These are phyloP conservation scores for Guillardia theta DNA, from an alignment of 78 protist genomes.

Conservation along the genomic window DNA sequence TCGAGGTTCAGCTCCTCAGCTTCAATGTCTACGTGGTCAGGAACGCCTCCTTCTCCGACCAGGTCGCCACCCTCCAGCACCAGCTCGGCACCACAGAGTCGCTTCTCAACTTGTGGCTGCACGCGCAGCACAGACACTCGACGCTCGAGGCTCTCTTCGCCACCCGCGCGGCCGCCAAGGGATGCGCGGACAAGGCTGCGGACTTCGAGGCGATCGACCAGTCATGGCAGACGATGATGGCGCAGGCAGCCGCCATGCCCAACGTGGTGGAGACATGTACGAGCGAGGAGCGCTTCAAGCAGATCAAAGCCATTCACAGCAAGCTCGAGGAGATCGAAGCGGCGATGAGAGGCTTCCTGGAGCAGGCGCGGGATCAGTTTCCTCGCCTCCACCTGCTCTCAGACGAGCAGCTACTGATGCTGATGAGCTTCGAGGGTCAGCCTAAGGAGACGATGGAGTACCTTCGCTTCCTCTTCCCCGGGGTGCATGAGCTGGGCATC, in stretches of 20 bases:
- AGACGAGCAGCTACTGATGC: neutral
- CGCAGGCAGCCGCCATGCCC: neutral
- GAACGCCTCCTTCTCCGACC: neutral
- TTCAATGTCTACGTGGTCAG: neutral
- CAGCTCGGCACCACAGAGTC: constrained; percentile 6
- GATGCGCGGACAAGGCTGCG: neutral
- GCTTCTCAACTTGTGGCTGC: neutral
- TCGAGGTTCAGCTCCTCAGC: constrained; percentile 1
- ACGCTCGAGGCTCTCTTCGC: neutral
- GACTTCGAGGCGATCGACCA: neutral
- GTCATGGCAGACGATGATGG: neutral
- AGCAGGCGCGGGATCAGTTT: neutral
- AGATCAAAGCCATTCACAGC: neutral
- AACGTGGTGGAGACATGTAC: neutral
- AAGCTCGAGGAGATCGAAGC: neutral
- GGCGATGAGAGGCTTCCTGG: neutral
- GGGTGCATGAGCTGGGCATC: neutral
- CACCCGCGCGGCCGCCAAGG: neutral
- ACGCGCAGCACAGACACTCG: constrained; percentile 27
- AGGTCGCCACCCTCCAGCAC: constrained; percentile 9
- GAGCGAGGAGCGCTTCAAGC: neutral
- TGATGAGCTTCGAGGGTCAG: neutral
- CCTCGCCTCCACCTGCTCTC: neutral
- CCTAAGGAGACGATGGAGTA: neutral
- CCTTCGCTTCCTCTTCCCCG: neutral